Evolutionary conservation across 2,329 filamentous ascomycete genomes (phyloP), one percentile per base, ranked within the genome.

Genomic region (Ophiosphaerella korrae): DNA sequence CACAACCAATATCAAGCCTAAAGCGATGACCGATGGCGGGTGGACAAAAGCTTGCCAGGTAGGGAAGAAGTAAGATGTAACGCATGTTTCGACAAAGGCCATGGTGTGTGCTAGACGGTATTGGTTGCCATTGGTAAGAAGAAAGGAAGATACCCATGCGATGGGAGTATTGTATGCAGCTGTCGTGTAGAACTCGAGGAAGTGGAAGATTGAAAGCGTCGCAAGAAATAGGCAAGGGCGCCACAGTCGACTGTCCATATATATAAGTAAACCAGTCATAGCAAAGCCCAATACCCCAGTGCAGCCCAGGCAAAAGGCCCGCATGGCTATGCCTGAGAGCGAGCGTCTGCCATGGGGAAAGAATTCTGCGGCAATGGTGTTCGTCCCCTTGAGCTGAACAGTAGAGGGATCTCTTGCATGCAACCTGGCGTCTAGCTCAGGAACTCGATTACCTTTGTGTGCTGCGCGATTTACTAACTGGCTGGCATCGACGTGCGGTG

Each of bases 171-270:
- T 97, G 77, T 89, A 90, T 48, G 82, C 79, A 7, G 93, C 92
- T 0, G 93, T 97, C 29, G 87, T 90, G 81, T 87, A 96, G 80
- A 92, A 99, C 76, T 99, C 94, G 73, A 97, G 86, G 76, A 96
- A 97, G 79, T 99, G 94, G 77, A 97, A 97, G 26, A 88, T 64
- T 23, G 87, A 83, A 41, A 97, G 86, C 12, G 85, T 78, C 44
- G 78, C 77, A 41, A 88, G 67, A 77, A 93, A 93, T 71, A 83
- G 79, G 7, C 81, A 79, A 1, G 84, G 71, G 18, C 85, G 78
- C 85, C 85, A 88, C 47, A 84, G 68, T 4, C 76, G 72, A 35
- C 68, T 76, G 11, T 63, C 60, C 33, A 67, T 51, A 52, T 69
- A 67, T 48, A 58, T 50, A 33, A 71, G 59, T 26, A 66, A 43